Evolutionary conservation across 345 rosid genomes (phyloP).

Genomic region (Lepidium africanum): DNA sequence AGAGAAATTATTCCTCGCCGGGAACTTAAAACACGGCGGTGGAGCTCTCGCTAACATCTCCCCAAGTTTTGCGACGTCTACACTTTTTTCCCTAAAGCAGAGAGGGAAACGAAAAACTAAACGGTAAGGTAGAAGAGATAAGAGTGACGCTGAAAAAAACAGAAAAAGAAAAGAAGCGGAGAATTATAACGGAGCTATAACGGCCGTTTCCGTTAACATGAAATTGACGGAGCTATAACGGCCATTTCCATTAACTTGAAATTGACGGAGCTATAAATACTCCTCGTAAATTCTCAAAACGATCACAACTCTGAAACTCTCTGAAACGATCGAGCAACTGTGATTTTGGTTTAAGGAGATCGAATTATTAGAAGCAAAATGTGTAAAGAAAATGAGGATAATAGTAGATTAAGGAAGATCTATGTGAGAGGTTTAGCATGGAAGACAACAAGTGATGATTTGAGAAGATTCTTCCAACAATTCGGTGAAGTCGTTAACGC

Average conservation of each 20-base stretch:
- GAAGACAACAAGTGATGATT: neutral
- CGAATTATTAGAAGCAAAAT: too few relatives aligned
- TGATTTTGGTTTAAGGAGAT: too few relatives aligned
- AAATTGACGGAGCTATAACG: too few relatives aligned
- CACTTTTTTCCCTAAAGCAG: neutral
- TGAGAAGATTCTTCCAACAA: neutral
- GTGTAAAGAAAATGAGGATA: too few relatives aligned
- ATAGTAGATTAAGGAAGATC: neutral
- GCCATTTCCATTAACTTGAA: too few relatives aligned
- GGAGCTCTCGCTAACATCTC: slow-evolving; percentile 30
- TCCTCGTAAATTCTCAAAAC: too few relatives aligned
- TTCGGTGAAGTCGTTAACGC: slow-evolving; percentile 12
- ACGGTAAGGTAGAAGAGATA: neutral
- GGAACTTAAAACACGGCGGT: slow-evolving; percentile 18
- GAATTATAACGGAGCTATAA: neutral
- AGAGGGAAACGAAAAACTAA: neutral
- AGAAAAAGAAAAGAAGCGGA: neutral
- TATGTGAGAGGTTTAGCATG: slow-evolving; percentile 12
- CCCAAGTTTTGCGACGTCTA: neutral
- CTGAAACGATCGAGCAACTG: too few relatives aligned
- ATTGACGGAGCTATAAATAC: too few relatives aligned
- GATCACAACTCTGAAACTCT: too few relatives aligned
- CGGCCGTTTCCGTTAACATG: too few relatives aligned
- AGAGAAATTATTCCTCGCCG: neutral
- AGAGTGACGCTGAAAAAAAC: neutral